A percentile compares a stretch with the other conserved stretches of the same genome.
These are phyloP conservation scores for Aristolochia fimbriata DNA, from an alignment of 164 flowering plant species.

Conservation along the genomic window DNA sequence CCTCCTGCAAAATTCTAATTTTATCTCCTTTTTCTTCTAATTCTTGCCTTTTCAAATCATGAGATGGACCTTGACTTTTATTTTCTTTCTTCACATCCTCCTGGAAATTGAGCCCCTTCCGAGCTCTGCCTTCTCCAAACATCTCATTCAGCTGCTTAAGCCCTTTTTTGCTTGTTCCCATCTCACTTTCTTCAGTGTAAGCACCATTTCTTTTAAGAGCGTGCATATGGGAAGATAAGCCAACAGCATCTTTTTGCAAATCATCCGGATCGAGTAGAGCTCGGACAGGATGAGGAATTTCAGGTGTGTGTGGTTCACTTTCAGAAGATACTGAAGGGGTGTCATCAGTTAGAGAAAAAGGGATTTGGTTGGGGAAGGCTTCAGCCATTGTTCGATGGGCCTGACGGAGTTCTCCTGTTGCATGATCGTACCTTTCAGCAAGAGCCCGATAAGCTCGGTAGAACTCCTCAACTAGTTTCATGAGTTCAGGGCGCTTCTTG, in stretches of 20 bases:
- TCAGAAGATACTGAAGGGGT: constrained; percentile 41
- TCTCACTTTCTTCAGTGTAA: constrained; percentile 33
- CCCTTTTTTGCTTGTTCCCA: constrained; percentile 28
- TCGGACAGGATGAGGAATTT: constrained; percentile 28
- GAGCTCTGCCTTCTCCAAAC: constrained; percentile 23
- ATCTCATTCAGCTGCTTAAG: constrained; percentile 52
- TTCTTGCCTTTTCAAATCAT: constrained; percentile 5
- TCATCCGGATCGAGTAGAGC: constrained; percentile 36
- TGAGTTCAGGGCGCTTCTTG: constrained; percentile 86
- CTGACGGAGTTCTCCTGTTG: constrained; percentile 72
- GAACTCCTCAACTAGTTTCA: constrained; percentile 89
- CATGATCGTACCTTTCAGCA: constrained; percentile 91
- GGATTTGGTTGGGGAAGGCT: constrained; percentile 73
- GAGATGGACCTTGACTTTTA: constrained; percentile 6
- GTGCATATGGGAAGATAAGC: constrained; percentile 24
- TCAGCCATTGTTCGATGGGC: constrained; percentile 80
- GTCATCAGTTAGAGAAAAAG: constrained; percentile 38
- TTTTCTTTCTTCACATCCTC: constrained; percentile 15
- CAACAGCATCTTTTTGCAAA: constrained; percentile 34
- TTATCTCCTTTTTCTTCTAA: constrained; percentile 17
- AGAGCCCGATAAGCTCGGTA: constrained; percentile 89
- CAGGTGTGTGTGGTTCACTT: constrained; percentile 46
- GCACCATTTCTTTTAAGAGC: constrained; percentile 36
- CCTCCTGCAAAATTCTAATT: constrained; percentile 2
- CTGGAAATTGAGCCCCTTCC: constrained; percentile 14